Percentiles rank a stretch among this genome's conserved stretches.
Conservation (phyloP, 1,284 basidiomycete genomes). For the Malassezia pachydermatis region DNA sequence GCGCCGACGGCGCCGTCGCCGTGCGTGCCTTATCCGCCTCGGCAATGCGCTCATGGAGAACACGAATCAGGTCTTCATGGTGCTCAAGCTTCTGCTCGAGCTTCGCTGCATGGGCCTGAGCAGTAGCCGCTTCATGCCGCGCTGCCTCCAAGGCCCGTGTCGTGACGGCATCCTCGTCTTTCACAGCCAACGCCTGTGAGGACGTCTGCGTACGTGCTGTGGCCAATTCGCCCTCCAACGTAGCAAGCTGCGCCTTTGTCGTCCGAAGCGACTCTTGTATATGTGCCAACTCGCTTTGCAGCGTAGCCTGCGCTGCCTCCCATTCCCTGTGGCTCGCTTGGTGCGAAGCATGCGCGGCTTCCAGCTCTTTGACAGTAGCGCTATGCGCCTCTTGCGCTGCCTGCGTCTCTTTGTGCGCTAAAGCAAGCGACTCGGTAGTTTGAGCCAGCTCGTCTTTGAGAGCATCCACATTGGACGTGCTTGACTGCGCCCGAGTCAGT, state of each 20-base stretch:
- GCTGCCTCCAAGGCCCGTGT: neutral
- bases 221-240: neutral
- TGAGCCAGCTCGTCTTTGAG: slow-evolving; percentile 12
- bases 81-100: neutral
- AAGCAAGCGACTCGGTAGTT: neutral
- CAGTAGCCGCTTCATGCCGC: slow-evolving; percentile 1
- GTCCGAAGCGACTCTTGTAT: neutral
- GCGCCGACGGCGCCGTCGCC: neutral
- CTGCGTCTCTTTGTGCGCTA: neutral
- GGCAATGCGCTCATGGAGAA: slow-evolving; percentile 1
- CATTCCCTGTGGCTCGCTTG: neutral
- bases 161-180: neutral
- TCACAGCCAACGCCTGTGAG: neutral
- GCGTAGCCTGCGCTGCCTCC: neutral
- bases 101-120: neutral
- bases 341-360: neutral
- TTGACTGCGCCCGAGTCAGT: slow-evolving; percentile 15
- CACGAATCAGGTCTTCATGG: neutral
- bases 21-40: neutral
- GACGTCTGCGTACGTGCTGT: neutral
- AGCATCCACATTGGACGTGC: slow-evolving; percentile 14
- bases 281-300: neutral
- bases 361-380: neutral
- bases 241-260: neutral
- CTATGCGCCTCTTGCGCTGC: neutral